Base-by-base conservation (phyloP, 1,284 basidiomycete species). In the Ceratobasidium sp. region DNA sequence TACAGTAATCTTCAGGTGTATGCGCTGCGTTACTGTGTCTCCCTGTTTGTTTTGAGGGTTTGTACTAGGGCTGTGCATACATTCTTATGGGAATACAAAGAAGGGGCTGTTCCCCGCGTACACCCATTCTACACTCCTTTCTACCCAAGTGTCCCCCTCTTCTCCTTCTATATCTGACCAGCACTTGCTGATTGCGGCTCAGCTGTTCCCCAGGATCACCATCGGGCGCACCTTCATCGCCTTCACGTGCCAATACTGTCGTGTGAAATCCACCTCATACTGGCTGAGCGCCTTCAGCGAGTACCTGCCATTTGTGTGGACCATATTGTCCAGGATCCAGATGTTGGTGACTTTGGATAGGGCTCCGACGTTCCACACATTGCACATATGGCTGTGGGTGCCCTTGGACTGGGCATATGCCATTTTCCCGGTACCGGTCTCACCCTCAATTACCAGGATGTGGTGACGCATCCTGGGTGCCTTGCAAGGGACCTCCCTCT, bases 361-460 rank as follows among this genome's bases (percentile, higher is more conserved):
- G 23, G 14, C 30, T 0, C 1, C 16, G 14, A 57, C 12, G 16
- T 57, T 57, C 55, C 55, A 57, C 27, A 27, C 55, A 27, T 57
- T 57, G 55, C 55, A 57, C 55, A 57, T 57, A 1, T 12, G 55
- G 55, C 55, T 57, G 55, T 57, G 55, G 3, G 7, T 27, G 16
- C 55, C 55, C 27, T 57, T 33, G 0, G 55, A 57, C 4, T 10
- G 8, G 41, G 41, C 12, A 12, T 44, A 44, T 4, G 41, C 38
- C 38, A 38, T 38, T 38, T 57, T 57, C n/a, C 55, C 16, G 14
- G 6, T 57, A 20, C 52, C 52, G 23, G 52, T 54, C 30, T 3
- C 55, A 5, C 55, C 55, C 12, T 57, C 55, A 27, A 57, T 57
- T 27, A n/a, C 55, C 16, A 57, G 55, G 55, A 57, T 57, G 27